Evolutionary conservation across 1,139 yeast genomes (phyloP), one percentile per base, ranked within the genome.

Genomic region (Petasospora fabianii): DNA sequence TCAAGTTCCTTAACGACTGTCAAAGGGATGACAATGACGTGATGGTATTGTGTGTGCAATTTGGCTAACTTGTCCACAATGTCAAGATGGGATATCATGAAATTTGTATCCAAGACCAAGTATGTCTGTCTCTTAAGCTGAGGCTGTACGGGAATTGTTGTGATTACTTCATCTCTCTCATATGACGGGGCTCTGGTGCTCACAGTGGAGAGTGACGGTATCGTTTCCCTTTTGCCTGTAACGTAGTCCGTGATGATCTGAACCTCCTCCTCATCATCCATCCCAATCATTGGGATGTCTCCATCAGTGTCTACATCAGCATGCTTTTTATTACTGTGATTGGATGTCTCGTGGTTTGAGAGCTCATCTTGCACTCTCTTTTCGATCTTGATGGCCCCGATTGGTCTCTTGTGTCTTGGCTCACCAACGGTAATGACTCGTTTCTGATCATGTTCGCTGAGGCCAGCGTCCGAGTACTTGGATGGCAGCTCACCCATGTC

Each of bases 1-100:
- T 90, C 97, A 19, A 90, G 66, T 57, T 90, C 97, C 33, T 67
- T 69, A 27, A 86, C 65, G 2, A 84, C 94, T 1, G 80, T 74
- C 13, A 66, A 65, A 0, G 97, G 97, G 1, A 90, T 65, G 0
- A 88, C 67, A 1, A 88, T 64, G 24, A 62, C 58, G 30, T 78
- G 72, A 13, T 71, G 65, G 51, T 66, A 79, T 14, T 60, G 46
- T 0, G 48, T 42, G 5, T 75, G 73, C 4, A 72, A 40, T 2
- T 50, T 49, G 8, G 69, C 60, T 26, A 87, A 56, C 1, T 67
- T 70, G 36, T 79, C 75, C 5, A 86, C 49, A 2, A 84, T 61
- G 19, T 67, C 58, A 36, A 85, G 60, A 57, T 85, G 87, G 2
- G 86, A 73, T 7, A 87, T 61, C 11, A 83, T 65, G 55, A 86